These are phyloP conservation scores for Chimonanthus praecox DNA, from an alignment of 164 flowering plant species.

Conservation along the genomic window DNA sequence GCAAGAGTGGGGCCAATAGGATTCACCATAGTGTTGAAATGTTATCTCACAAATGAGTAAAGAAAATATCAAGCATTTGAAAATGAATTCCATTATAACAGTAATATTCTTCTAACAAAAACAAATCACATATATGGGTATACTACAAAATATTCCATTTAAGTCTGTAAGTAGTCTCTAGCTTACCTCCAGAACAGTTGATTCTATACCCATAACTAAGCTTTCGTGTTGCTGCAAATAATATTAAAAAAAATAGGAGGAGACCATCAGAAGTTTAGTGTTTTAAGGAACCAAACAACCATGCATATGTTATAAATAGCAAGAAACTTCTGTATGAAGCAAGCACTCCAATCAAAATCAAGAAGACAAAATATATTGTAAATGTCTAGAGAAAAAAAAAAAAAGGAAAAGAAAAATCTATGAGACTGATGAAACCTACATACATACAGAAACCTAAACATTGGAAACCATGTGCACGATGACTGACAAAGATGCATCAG, in stretches of 20 bases:
- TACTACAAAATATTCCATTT: neutral
- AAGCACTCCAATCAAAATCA: neutral
- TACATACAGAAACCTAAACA: no score
- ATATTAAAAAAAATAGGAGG: neutral
- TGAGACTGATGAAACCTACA: no score
- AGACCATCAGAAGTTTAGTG: neutral
- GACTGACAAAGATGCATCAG: no score
- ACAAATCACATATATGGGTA: neutral
- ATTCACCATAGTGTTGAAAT: no score
- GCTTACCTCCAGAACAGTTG: slow-evolving; percentile 38
- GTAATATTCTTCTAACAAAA: neutral
- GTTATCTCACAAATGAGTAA: neutral
- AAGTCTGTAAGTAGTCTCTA: neutral
- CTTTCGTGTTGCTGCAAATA: slow-evolving; percentile 39
- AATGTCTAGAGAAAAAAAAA: no score
- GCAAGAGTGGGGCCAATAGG: no score
- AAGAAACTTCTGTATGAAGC: neutral
- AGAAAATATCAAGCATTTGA: neutral
- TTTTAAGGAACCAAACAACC: neutral
- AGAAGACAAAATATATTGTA: neutral
- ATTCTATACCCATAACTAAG: slow-evolving; percentile 21
- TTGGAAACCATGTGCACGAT: no score
- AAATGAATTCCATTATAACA: neutral
- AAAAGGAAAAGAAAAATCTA: no score
- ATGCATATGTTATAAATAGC: neutral